Evolutionary conservation across 2,329 filamentous ascomycete species (phyloP), one percentile per base, ranked within the genome.

Genomic region (Fusarium nygamai): DNA sequence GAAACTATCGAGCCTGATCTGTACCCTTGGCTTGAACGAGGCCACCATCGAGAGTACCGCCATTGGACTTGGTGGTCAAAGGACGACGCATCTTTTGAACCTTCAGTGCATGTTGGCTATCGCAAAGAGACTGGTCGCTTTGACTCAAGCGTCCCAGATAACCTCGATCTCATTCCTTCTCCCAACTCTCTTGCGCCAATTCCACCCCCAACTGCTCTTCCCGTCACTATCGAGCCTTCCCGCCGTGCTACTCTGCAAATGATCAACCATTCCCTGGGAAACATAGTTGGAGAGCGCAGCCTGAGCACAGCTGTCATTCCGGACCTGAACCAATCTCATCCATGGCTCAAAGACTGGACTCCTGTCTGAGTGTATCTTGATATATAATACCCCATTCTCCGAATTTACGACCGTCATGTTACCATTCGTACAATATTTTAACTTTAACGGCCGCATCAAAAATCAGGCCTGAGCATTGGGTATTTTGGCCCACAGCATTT

Each of bases 61-160:
- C 69, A 76, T 48, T 78, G 77, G 77, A 78, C 72, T 6, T 78
- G 77, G 77, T 78, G 77, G 77, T 69, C 74, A 19, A 78, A 73
- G 57, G 70, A 76, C 17, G 74, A 78, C 58, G 33, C 47, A 22
- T 39, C 41, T 17, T 70, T 60, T 46, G 36, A 68, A 41, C 70
- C 75, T 27, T 67, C 60, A 19, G 24, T 44, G 22, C 69, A 75
- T 41, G 44, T 47, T 27, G 77, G 77, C 10, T 78, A 76, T 43
- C 75, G 76, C 43, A 65, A 61, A 20, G 74, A 78, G 56, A 76
- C 75, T 13, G 46, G 47, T 1, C 61, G 46, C 1, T 78, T 69
- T 36, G 51, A 69, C 33, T n/a, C 44, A 16, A 61, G 24, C 3
- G 61, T 78, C 33, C 67, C 62, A 10, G 76, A 78, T 48, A 70